These are phyloP conservation scores for Linanthus parryae DNA, from an alignment of 148 eudicot genomes.

Conservation along the genomic window DNA sequence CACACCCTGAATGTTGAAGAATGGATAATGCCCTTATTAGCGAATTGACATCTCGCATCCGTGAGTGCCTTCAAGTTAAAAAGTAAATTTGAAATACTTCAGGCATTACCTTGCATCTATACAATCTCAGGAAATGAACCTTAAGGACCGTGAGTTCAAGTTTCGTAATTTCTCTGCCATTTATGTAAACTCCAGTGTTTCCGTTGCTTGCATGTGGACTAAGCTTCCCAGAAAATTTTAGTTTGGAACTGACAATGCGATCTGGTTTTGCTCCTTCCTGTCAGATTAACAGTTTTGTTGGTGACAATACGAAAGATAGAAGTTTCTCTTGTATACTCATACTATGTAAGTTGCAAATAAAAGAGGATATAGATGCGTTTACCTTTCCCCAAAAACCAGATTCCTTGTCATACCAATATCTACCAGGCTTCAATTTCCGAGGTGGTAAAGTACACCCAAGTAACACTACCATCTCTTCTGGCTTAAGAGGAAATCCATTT, in stretches of 20 bases:
- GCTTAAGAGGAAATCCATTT: conserved; percentile 70
- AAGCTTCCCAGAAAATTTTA: conserved; percentile 77
- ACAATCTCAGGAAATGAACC: conserved; percentile 32
- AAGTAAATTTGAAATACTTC: no score
- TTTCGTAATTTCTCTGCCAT: conserved; percentile 87
- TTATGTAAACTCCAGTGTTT: conserved; percentile 78
- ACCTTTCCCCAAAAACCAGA: conserved; percentile 97
- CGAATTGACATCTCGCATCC: no score
- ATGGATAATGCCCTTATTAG: no score
- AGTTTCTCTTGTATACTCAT: no score
- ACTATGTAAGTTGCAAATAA: no score
- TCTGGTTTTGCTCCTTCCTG: conserved; percentile 94
- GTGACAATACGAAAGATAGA: no score
- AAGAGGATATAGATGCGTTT: no score
- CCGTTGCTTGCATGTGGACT: conserved; percentile 78
- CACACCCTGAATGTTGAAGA: no score
- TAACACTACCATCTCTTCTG: conserved; percentile 85
- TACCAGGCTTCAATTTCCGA: conserved; percentile 70
- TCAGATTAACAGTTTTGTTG: conserved; percentile 16
- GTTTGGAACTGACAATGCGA: conserved; percentile 66
- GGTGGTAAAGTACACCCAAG: conserved; percentile 84
- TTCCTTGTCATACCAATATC: conserved; percentile 93
- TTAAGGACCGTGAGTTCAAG: conserved; percentile 72
- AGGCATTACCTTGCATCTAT: no score
- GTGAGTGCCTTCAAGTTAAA: no score